Conservation (phyloP, 352 stramenopile species). For the Phytophthora cajani region DNA sequence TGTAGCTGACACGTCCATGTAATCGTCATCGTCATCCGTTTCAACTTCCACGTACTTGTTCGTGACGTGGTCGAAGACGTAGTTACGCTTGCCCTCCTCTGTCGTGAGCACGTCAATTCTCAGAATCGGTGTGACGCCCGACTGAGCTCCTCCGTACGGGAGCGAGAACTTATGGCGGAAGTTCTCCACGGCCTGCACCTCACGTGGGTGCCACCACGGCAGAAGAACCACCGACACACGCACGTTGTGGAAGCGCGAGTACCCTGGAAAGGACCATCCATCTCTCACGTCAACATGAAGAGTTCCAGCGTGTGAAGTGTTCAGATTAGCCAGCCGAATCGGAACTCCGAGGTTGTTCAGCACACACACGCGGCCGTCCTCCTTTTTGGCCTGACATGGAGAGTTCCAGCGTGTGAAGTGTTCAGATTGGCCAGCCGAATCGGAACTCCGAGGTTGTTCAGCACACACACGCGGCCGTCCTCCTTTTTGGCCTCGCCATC, state of each 20-base stretch:
- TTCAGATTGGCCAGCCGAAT: slow-evolving; percentile 91
- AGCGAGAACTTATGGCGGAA: slow-evolving; percentile 84
- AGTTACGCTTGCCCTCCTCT: slow-evolving; percentile 78
- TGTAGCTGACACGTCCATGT: slow-evolving; percentile 33
- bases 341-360: slow-evolving; percentile 89
- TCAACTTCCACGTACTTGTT: slow-evolving; percentile 90
- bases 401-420: slow-evolving; percentile 79
- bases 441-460: slow-evolving; percentile 88
- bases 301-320: slow-evolving; percentile 83
- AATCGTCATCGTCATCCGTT: slow-evolving; percentile 63
- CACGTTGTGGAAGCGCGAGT: slow-evolving; percentile 88
- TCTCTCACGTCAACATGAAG: slow-evolving; percentile 85
- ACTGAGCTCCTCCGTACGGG: slow-evolving; percentile 84
- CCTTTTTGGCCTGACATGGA: slow-evolving; percentile 81
- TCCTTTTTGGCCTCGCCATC: slow-evolving; percentile 87
- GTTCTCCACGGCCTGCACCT: slow-evolving; percentile 74
- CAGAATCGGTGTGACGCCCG: slow-evolving; percentile 86
- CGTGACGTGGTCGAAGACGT: slow-evolving; percentile 85
- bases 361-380: slow-evolving; percentile 86
- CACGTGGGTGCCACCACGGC: slow-evolving; percentile 87
- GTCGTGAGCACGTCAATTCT: slow-evolving; percentile 76
- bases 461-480: slow-evolving; percentile 83
- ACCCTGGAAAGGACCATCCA: slow-evolving; percentile 84
- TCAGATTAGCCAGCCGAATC: slow-evolving; percentile 89
- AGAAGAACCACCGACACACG: slow-evolving; percentile 83